These are phyloP conservation scores for Penicillium taxi DNA, from an alignment of 495 filamentous ascomycete species.

Conservation along the genomic window DNA sequence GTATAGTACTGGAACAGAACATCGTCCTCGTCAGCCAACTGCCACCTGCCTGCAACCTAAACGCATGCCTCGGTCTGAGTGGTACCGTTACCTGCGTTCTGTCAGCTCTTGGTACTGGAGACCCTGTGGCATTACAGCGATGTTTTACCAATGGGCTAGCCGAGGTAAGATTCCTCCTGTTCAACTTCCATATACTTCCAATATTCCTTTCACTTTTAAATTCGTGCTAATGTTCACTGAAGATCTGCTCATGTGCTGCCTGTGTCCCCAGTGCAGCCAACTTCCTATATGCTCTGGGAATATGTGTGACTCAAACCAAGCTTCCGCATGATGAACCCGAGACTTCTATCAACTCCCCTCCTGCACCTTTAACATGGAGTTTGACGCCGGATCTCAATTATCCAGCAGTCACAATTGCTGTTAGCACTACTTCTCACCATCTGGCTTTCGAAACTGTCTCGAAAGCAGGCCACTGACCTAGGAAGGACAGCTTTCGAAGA, in stretches of 20 bases:
- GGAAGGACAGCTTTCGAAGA: too few relatives aligned
- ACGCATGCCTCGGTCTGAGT: slow-evolving; percentile 14
- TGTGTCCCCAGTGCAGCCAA: slow-evolving; percentile 12
- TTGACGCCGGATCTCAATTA: too few relatives aligned
- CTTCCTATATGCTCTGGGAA: slow-evolving; percentile 13
- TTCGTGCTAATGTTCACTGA: background rate
- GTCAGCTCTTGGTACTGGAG: slow-evolving; percentile 12
- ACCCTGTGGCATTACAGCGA: slow-evolving; percentile 11
- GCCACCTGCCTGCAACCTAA: slow-evolving; percentile 16
- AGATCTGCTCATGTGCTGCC: slow-evolving; percentile 21
- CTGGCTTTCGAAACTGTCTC: too few relatives aligned
- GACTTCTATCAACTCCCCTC: background rate
- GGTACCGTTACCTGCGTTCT: slow-evolving; percentile 14
- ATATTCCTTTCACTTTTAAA: background rate
- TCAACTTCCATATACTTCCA: slow-evolving; percentile 1
- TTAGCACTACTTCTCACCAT: too few relatives aligned
- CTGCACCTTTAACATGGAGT: too few relatives aligned
- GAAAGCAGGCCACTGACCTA: too few relatives aligned
- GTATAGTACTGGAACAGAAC: slow-evolving; percentile 12
- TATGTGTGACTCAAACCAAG: slow-evolving; percentile 16
- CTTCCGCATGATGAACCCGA: too few relatives aligned
- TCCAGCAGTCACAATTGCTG: too few relatives aligned
- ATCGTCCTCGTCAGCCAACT: slow-evolving; percentile 5
- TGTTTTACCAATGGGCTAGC: slow-evolving; percentile 14
- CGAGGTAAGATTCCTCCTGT: slow-evolving; percentile 7